These are phyloP conservation scores for Phytophthora ohioensis DNA, from an alignment of 352 stramenopile genomes.

Conservation along the genomic window DNA sequence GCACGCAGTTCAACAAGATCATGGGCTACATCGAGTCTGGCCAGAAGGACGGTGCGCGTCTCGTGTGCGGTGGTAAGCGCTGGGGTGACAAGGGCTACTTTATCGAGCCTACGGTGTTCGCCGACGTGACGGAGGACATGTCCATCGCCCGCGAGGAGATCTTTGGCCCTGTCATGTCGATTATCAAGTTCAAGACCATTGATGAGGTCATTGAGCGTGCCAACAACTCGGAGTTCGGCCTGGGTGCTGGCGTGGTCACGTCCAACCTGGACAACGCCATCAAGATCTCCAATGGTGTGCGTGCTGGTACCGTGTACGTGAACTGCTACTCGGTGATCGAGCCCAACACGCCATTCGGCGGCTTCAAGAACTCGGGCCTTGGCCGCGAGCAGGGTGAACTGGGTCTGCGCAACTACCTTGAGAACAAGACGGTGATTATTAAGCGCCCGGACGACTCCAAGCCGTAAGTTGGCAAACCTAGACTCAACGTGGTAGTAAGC, in stretches of 20 bases:
- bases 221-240: constrained; percentile 89
- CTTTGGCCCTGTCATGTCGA: constrained; percentile 91
- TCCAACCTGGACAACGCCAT: constrained; percentile 85
- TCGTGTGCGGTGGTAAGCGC: constrained; percentile 82
- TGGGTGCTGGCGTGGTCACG: constrained; percentile 91
- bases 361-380: constrained; percentile 86
- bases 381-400: constrained; percentile 80
- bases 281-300: constrained; percentile 86
- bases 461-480: constrained; percentile 24
- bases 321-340: constrained; percentile 95
- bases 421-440: constrained; percentile 80
- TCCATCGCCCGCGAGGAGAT: constrained; percentile 92
- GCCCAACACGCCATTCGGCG: constrained; percentile 83
- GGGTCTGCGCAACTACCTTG: constrained; percentile 76
- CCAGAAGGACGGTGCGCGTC: constrained; percentile 80
- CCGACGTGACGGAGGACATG: constrained; percentile 79
- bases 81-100: constrained; percentile 82
- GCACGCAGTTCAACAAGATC: constrained; percentile 79
- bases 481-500: constrained; percentile 17
- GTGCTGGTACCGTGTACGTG: constrained; percentile 93
- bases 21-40: constrained; percentile 80
- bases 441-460: constrained; percentile 56
- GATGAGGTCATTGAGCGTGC: constrained; percentile 90
- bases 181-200: constrained; percentile 90
- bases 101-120: constrained; percentile 94